A percentile compares a stretch with the other conserved stretches of the same genome.
Conservation (phyloP, 805 yeast species). For the Metschnikowia proteae region DNA sequence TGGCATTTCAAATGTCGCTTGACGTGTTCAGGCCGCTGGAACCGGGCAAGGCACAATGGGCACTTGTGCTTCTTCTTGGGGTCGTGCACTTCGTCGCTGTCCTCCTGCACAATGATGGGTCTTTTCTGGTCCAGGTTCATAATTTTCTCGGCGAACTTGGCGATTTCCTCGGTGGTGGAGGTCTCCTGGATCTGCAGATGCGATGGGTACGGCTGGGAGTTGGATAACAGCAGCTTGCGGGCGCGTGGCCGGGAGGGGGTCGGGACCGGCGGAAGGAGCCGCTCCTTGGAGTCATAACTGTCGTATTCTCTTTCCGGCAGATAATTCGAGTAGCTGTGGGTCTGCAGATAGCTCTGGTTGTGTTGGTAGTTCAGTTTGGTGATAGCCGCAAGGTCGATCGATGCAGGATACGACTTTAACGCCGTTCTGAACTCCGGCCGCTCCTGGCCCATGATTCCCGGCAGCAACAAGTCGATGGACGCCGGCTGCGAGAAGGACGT, state of each 20-base stretch:
- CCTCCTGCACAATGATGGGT: conserved; percentile 22
- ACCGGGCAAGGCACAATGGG: conserved; percentile 57
- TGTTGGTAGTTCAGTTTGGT: conserved; percentile 28
- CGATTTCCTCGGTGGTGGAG: conserved; percentile 19
- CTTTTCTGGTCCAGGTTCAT: conserved; percentile 20
- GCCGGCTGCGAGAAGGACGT: conserved; percentile 5
- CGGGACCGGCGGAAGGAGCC: conserved; percentile 10
- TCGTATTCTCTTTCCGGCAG: conserved; percentile 5
- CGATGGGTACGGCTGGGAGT: conserved; percentile 11
- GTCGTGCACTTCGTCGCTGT: conserved; percentile 34
- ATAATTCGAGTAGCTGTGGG: not conserved
- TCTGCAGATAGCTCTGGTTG: conserved; percentile 1
- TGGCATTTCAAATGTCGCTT: conserved; percentile 60
- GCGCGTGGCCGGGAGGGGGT: conserved; percentile 1
- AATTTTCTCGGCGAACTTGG: conserved; percentile 20
- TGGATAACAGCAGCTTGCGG: conserved; percentile 4
- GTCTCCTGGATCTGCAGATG: conserved; percentile 17
- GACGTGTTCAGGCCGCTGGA: conserved; percentile 72
- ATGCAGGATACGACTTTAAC: conserved; percentile 45
- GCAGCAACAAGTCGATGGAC: conserved; percentile 17
- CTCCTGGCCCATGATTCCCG: conserved; percentile 13
- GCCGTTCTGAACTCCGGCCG: conserved; percentile 11
- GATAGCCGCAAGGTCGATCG: conserved; percentile 52
- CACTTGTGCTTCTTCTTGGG: conserved; percentile 60
- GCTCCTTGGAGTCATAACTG: not conserved